Evolutionary conservation across 805 yeast species (phyloP), one percentile per base, ranked within the genome.

Genomic region (Candida ovalis): DNA sequence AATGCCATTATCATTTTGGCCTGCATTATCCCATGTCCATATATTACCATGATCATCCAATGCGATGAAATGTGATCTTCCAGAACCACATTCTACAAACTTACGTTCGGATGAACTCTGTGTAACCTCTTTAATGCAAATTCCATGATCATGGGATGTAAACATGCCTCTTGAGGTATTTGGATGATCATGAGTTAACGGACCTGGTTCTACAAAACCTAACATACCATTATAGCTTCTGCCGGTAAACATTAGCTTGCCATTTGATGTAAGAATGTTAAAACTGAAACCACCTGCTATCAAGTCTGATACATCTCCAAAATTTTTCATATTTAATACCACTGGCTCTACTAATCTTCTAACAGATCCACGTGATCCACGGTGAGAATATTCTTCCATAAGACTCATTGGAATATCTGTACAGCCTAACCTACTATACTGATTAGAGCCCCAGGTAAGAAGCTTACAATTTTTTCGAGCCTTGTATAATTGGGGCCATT

Each of bases 241-340:
- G 0, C 86, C 88, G 4, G 85, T 77, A 28, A 71, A 72, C 61
- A 72, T 84, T 5, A 86, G 59, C 4, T 74, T 67, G 0, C 91
- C 90, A 1, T 72, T 62, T 25, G 72, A 70, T 0, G 85, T 76
- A 32, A 85, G 65, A 2, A 85, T 67, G 44, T 81, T 80, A 51
- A 82, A 80, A 3, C 82, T 75, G 57, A 74, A 84, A 1, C 92
- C 92, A 27, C 86, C 86, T 8, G 82, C 81, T 22, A 77, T 69
- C 1, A 84, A 67, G 53, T 79, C 83, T 0, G 73, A 58, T 1
- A 77, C 18, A 17, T 22, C 24, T 6, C 12, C 23, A 12, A 7
- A n/a, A 3, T 66, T 59, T 4, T 68, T 62, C 40, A 80, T 64
- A 2, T 66, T 63, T 1, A 57, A 44, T 18, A 44, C 48, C 5